phyloP scores from a whole-genome alignment of 257 asterid species.

The Nemophila menziesii region DNA sequence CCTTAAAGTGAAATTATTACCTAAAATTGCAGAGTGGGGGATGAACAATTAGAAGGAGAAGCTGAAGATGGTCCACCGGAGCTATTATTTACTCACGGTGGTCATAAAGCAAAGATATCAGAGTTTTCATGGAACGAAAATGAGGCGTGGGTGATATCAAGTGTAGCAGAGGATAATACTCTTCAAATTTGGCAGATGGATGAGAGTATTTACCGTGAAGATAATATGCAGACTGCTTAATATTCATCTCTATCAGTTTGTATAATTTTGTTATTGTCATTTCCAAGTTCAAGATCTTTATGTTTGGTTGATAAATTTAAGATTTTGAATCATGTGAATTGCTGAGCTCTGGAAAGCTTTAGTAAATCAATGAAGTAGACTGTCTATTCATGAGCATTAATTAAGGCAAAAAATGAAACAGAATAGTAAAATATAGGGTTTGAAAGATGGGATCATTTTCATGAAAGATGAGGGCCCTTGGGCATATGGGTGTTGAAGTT shows the following conservation, averaged over 20 bases:
- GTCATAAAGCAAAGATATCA: conserved; percentile 83
- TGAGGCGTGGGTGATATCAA: conserved; percentile 81
- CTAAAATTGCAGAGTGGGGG: conserved; percentile 75
- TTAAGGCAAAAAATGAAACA: too few relatives aligned
- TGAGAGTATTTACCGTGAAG: conserved; percentile 71
- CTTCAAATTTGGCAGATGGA: conserved; percentile 95
- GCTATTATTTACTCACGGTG: conserved; percentile 93
- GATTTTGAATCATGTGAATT: too few relatives aligned
- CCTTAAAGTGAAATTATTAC: not conserved
- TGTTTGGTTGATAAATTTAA: too few relatives aligned
- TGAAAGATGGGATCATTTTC: too few relatives aligned
- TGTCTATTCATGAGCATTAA: too few relatives aligned
- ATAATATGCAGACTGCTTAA: conserved; percentile 25
- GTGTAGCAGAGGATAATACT: conserved; percentile 89
- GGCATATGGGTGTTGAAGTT: too few relatives aligned
- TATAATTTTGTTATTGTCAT: too few relatives aligned
- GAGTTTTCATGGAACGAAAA: conserved; percentile 93
- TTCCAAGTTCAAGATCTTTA: too few relatives aligned
- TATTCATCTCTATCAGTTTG: not conserved
- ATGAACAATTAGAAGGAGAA: conserved; percentile 96
- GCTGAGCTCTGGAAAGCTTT: too few relatives aligned
- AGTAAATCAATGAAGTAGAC: too few relatives aligned
- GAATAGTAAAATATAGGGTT: too few relatives aligned
- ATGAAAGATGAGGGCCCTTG: too few relatives aligned
- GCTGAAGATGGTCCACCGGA: conserved; percentile 97